Evolutionary conservation across 345 rosid species (phyloP).

Genomic region (Gossypium bickii): DNA sequence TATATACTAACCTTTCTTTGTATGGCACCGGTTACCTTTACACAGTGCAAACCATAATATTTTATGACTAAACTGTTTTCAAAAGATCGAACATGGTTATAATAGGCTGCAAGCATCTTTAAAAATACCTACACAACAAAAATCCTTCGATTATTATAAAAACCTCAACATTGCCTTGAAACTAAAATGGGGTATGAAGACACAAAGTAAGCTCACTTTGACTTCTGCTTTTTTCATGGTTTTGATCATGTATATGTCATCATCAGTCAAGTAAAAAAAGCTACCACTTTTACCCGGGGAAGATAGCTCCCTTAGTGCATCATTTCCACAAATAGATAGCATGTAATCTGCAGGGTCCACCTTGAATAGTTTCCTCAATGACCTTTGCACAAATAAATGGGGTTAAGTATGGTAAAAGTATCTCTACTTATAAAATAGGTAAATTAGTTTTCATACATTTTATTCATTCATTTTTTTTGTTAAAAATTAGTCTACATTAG

Average conservation of each 20-base stretch:
- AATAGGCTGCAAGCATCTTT: constrained; percentile 93
- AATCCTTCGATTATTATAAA: no score
- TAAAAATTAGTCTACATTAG: no score
- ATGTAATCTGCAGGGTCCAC: constrained; percentile 97
- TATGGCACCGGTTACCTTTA: constrained; percentile 65
- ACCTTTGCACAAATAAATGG: constrained; percentile 34
- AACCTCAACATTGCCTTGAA: neutral
- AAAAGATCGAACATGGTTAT: constrained; percentile 73
- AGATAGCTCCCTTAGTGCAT: constrained; percentile 89
- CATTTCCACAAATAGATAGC: constrained; percentile 85
- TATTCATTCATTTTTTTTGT: accelerated
- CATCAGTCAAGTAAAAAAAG: constrained; percentile 63
- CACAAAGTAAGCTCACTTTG: constrained; percentile 43
- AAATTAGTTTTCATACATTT: no score
- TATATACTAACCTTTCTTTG: constrained; percentile 62
- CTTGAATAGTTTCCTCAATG: constrained; percentile 82
- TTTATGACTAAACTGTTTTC: constrained; percentile 73
- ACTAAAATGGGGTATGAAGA: neutral
- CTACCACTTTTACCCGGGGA: constrained; percentile 53
- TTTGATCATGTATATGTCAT: constrained; percentile 92
- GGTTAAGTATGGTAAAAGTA: no score
- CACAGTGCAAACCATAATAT: constrained; percentile 85
- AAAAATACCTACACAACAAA: constrained; percentile 55
- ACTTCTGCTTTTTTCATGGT: constrained; percentile 88
- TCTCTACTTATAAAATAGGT: no score